These are phyloP conservation scores for Saccharomycopsis fodiens DNA, from an alignment of 805 yeast genomes.

Conservation along the genomic window DNA sequence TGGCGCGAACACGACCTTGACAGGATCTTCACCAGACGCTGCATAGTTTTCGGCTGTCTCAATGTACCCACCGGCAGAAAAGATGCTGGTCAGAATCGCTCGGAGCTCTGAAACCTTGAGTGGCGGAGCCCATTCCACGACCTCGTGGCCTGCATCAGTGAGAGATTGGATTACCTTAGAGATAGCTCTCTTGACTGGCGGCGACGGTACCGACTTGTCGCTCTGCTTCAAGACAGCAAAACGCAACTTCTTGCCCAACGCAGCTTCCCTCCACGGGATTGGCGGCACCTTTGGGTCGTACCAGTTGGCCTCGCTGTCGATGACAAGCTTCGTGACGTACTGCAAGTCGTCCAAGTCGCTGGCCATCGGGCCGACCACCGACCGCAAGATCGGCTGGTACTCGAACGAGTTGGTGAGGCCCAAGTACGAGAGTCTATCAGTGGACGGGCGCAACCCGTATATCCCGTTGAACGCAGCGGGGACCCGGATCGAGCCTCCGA, in stretches of 20 bases:
- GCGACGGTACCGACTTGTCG: slow-evolving; percentile 41
- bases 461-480: slow-evolving; percentile 62
- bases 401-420: slow-evolving; percentile 26
- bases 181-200: slow-evolving; percentile 45
- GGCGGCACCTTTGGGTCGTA: slow-evolving; percentile 44
- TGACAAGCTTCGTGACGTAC: slow-evolving; percentile 31
- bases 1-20: slow-evolving; percentile 17
- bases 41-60: slow-evolving; percentile 26
- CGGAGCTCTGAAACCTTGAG: slow-evolving; percentile 26
- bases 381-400: slow-evolving; percentile 27
- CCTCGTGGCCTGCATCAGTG: slow-evolving; percentile 33
- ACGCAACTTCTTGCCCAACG: slow-evolving; percentile 28
- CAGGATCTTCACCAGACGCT: slow-evolving; percentile 29
- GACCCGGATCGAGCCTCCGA: slow-evolving; percentile 62
- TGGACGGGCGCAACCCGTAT: slow-evolving; percentile 57
- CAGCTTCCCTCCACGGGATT: slow-evolving; percentile 39
- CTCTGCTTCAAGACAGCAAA: slow-evolving; percentile 43
- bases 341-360: slow-evolving; percentile 26
- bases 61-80: slow-evolving; percentile 30
- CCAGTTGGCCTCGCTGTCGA: slow-evolving; percentile 37
- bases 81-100: slow-evolving; percentile 25
- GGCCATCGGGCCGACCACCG: slow-evolving; percentile 33
- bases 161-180: slow-evolving; percentile 25
- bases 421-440: slow-evolving; percentile 40
- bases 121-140: slow-evolving; percentile 35